Evolutionary conservation across 768 basidiomycete genomes (phyloP), one percentile per base, ranked within the genome.

Genomic region (Hortiboletus campestris): DNA sequence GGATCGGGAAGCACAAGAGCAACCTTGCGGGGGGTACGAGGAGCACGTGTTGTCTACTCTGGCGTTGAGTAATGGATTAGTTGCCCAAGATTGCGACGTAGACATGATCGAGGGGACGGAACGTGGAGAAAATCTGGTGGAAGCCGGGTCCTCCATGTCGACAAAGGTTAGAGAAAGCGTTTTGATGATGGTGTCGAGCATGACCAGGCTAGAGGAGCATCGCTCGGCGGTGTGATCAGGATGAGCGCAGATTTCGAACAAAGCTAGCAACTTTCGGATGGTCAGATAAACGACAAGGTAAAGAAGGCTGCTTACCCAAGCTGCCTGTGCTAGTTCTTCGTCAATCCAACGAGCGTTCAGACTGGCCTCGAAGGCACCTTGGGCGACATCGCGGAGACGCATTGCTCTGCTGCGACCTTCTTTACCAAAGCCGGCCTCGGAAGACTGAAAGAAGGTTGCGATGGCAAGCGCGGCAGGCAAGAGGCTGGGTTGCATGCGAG

Each of bases 241-340:
- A 67, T 90, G 86, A 0, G 84, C 79, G 57, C 83, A 88, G 53
- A 88, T 71, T 66, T 90, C 87, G 58, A 90, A 91, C 58, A 89
- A 71, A 12, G 88, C 80, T 39, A 91, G 69, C 35, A 91, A 69
- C 88, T 89, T 53, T 52, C 8, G 28, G 47, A 35, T 2, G 53
- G 32, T 60, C 49, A 60, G 57, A 56, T 46, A 22, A 57, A 47
- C 9, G 51, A 39, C 22, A 9, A 57, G 51, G 25, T 10, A 49
- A 48, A 20, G 38, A 35, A 32, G 46, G 2, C 1, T n/a, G 59
- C 81, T 61, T 67, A 89, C 88, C 85, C 85, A 91, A 52, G 86
- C 84, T 36, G 88, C 85, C 70, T 91, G 85, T 13, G 84, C 86
- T 8, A 90, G 77, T 32, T 81, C 83, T 63, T 87, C 84, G 59